These are phyloP conservation scores for Setaria viridis DNA, from an alignment of 202 grass and related monocot species.

Conservation along the genomic window DNA sequence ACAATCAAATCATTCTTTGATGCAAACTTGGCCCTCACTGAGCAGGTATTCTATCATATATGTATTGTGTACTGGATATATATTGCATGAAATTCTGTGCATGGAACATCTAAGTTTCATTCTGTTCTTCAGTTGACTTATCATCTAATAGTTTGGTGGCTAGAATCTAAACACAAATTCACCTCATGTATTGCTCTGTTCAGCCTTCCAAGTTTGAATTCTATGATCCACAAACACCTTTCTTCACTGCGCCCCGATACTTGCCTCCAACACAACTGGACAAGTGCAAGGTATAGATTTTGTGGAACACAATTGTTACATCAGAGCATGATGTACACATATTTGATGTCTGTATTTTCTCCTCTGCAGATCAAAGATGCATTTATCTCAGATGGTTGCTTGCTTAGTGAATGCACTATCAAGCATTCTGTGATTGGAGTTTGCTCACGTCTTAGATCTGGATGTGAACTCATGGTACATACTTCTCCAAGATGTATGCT, in stretches of 20 bases:
- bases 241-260: conserved; percentile 69
- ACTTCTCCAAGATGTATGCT: conserved; percentile 14
- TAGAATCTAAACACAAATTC: neutral
- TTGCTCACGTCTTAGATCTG: conserved; percentile 56
- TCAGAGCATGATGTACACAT: neutral
- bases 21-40: conserved; percentile 80
- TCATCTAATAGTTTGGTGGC: neutral
- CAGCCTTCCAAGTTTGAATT: conserved; percentile 77
- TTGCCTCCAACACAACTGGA: conserved; percentile 73
- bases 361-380: conserved; percentile 55
- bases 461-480: conserved; percentile 64
- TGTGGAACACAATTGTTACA: neutral
- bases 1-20: conserved; percentile 87
- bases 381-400: conserved; percentile 77
- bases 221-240: conserved; percentile 74
- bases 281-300: conserved; percentile 65
- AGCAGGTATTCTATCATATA: conserved; percentile 54
- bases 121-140: conserved; percentile 8
- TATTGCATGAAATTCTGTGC: neutral
- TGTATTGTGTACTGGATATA: neutral
- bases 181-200: conserved; percentile 35
- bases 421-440: conserved; percentile 74
- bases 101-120: neutral
- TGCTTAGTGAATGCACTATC: conserved; percentile 63
- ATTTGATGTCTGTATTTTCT: conserved; percentile 7